A percentile compares a stretch with the other conserved stretches of the same genome.
Conservation (phyloP, 331 rosid genomes). For the Quercus lobata region DNA sequence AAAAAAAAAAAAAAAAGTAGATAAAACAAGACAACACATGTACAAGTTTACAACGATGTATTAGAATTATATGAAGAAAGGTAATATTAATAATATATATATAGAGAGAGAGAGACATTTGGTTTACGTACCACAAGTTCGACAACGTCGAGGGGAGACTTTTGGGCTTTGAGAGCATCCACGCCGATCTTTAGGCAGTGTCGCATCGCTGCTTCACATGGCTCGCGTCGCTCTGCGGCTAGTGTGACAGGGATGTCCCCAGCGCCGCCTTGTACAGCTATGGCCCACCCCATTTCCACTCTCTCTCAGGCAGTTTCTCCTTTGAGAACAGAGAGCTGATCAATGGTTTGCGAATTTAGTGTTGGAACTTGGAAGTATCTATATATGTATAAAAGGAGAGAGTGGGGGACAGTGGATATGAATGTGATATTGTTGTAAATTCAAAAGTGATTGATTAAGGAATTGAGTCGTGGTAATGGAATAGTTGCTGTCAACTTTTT, state of each 20-base stretch:
- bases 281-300: conserved; percentile 77
- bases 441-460: no score
- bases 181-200: conserved; percentile 73
- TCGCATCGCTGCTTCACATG: conserved; percentile 80
- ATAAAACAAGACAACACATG: no score
- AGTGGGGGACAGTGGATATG: no score
- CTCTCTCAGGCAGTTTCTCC: background rate
- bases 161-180: conserved; percentile 60
- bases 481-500: no score
- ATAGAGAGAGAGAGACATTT: no score
- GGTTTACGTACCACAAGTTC: conserved; percentile 63
- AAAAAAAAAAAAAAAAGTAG: no score
- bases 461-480: no score
- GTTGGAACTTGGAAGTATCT: background rate
- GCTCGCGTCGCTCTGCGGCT: conserved; percentile 56
- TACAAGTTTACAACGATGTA: no score
- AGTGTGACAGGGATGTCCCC: conserved; percentile 69
- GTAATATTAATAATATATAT: no score
- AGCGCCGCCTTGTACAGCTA: conserved; percentile 95
- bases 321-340: background rate
- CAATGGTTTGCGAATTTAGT: background rate
- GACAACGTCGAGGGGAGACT: conserved; percentile 63
- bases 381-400: no score
- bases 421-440: no score
- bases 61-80: no score